Base-by-base conservation (phyloP, 495 filamentous ascomycete genomes). In the Penicillium mononematosum region DNA sequence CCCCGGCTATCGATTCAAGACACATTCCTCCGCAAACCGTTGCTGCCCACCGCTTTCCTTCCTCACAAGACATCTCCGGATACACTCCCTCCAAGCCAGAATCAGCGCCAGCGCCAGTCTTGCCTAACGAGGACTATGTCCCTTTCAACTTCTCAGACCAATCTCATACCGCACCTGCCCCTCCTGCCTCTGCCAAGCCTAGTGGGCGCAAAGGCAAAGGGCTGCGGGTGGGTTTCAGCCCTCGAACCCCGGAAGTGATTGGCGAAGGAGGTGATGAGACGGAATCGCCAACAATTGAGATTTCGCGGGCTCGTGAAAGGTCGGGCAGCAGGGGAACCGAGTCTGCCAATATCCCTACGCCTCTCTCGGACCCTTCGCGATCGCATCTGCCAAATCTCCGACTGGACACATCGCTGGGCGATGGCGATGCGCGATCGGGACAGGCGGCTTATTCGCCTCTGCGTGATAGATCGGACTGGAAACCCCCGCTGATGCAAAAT, bases 221-320 rank as follows among this genome's bases (percentile, higher is more conserved):
- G 4, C 72, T 93, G 56, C 70, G 69, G 17, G 91, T 96, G n/a
- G 81, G 78, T 43, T 96, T 96, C 64, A 81, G 74, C 8, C 78
- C 86, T 48, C 78, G 71, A 20, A 74, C 75, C 55, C 89, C 90
- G 16, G 88, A 89, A 36, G 65, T 95, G 48, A 95, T 96, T 69
- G 92, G 92, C 24, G 84, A 89, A 63, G 92, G 92, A 22, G 92
- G 92, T 14, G 91, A 96, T 70, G 91, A 95, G 59, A 84, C 86
- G 42, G 85, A 88, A 38, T 70, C 74, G 4, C 87, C 88, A 6
- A 81, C 84, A 0, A 75, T 83, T 19, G 89, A 92, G 62, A 85
- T 96, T 17, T 83, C 82, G 0, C 76, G 71, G 62, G 70, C 62
- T 47, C 77, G 78, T 49, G 78, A 78, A 61, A 74, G 74, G 48